Evolutionary conservation across 768 basidiomycete genomes (phyloP), one percentile per base, ranked within the genome.

Genomic region (Calocybe indica): DNA sequence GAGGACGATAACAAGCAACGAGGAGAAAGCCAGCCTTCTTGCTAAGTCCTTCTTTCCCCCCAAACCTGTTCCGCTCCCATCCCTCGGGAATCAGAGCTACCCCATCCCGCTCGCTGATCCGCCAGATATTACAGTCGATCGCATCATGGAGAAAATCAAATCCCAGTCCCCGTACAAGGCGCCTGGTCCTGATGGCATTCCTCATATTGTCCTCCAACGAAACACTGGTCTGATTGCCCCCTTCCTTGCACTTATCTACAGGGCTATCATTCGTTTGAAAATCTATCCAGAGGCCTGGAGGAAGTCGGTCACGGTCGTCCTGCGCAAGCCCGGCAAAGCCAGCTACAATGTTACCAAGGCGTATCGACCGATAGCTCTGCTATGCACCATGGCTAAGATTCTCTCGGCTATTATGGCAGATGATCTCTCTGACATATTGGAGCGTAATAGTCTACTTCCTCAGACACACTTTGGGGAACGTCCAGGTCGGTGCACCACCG

Each of bases 131-230:
- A 0, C 59, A 69, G 29, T 77, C 4, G n/a, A 40, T 3, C 11
- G 43, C 0, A 58, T 60, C 0, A 62, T 70, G 0, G 9, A 31
- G 0, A 41, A 47, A 6, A 64, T 74, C 1, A 58, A 62, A 5
- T n/a, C n/a, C 22, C n/a, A n/a, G n/a, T n/a, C n/a, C n/a, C 60
- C 66, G 0, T 63, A 62, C 60, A 73, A 72, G 47, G 70, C 67
- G 0, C 54, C 58, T 0, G 63, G 65, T 0, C 51, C 52, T 0
- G 56, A 55, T 14, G 52, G 51, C 0, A 52, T 60, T 1, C 55
- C 64, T 0, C 75, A 76, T 46, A 47, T 56, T 0, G 62, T 72
- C 0, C 57, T 71, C 33, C 62, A 42, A 11, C 11, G 58, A 10
- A 55, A 52, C 44, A 51, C 47, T 31, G 55, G 58, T 31, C 37